Evolutionary conservation across 2,329 filamentous ascomycete genomes (phyloP), one percentile per base, ranked within the genome.

Genomic region (Diplodia corticola): DNA sequence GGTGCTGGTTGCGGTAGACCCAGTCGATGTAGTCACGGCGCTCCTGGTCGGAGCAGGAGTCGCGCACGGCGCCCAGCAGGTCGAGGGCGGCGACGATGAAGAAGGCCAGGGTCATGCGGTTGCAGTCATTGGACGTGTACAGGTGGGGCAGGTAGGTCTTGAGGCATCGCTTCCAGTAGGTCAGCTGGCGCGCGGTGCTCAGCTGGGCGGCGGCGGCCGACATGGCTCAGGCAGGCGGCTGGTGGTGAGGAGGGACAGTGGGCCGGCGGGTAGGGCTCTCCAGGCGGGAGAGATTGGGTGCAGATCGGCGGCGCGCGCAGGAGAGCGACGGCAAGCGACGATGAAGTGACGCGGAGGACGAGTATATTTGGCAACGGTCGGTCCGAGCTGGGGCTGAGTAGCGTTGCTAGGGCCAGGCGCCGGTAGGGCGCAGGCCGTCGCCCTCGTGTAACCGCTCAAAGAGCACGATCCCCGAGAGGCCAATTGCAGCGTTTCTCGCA

Each of bases 131-230:
- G 76, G 88, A 85, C 17, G 91, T 96, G 81, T 98, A 99, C 69
- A 87, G 84, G 53, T 88, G 85, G 0, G 95, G 95, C 6, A 99
- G 88, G 68, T 90, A 85, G 26, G 89, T 90, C 76, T 90, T 90
- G 70, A 95, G 85, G 77, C 94, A 97, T 75, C 93, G 89, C 70
- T 93, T 87, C 89, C 93, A 99, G 85, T 97, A 99, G 75, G 90
- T 92, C 75, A 95, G 83, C 77, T 99, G 95, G 66, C 72, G 74
- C 37, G 74, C 67, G 68, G 75, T 74, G 72, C 79, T 76, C 65
- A 80, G 70, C 44, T 49, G 57, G 44, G 40, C 10, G 26, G 63
- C 53, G 30, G 40, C 53, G 30, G 40, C 28, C n/a, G 53, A 17
- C 51, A 57, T 49, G 22, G 46, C 28, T 20, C 20, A 33, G n/a